These are phyloP conservation scores for Euphorbia celastroides DNA, from an alignment of 441 rosid species.

Conservation along the genomic window DNA sequence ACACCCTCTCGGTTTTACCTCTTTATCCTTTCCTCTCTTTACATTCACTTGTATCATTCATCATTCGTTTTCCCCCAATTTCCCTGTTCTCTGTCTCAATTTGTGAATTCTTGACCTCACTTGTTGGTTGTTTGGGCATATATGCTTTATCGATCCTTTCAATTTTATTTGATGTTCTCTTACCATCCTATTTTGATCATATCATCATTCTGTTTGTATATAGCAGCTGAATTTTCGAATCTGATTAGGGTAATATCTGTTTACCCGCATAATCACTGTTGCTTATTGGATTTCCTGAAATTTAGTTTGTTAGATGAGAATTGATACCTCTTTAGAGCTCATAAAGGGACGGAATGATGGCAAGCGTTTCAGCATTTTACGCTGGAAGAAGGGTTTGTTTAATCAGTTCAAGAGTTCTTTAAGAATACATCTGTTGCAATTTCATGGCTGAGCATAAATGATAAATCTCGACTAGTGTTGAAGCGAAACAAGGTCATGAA, in stretches of 20 bases:
- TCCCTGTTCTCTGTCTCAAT: not conserved
- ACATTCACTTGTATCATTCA: not conserved
- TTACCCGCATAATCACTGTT: not conserved
- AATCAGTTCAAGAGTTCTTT: not conserved
- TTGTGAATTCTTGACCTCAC: constrained; percentile 1
- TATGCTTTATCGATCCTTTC: not conserved
- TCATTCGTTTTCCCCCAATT: not conserved
- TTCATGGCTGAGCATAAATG: not conserved
- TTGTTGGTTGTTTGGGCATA: not conserved
- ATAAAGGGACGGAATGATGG: not conserved
- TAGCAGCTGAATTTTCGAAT: not conserved
- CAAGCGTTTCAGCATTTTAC: not conserved
- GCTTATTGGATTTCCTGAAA: not conserved
- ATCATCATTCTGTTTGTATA: not conserved
- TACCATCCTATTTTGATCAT: not conserved
- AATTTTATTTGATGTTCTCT: not conserved
- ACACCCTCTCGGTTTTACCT: constrained; percentile 45
- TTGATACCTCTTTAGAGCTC: not conserved
- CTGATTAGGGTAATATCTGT: not conserved
- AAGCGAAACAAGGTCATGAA: not conserved
- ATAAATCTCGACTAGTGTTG: not conserved
- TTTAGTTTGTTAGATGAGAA: not conserved
- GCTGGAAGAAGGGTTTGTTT: not conserved
- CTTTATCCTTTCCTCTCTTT: not conserved
- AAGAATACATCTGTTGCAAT: not conserved